Base-by-base conservation (phyloP, 148 eudicot genomes). In the Limonium bicolor region DNA sequence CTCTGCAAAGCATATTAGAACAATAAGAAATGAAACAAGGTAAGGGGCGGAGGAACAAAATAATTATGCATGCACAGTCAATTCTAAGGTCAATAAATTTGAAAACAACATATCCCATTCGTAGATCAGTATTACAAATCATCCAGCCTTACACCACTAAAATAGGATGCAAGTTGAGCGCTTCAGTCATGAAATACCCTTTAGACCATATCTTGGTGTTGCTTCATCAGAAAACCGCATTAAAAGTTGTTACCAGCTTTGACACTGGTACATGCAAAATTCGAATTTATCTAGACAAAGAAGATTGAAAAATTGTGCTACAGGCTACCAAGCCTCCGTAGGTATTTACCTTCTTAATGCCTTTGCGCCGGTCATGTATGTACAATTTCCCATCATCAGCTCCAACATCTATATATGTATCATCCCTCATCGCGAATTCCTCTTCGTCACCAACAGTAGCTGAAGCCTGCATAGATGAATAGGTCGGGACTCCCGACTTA, bases 371-470 rank as follows among this genome's bases (percentile, higher is more conserved):
- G 11, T 43, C 48, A 13, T 43, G 48, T 1, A 43, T 23, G 16
- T 43, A 43, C 30, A 43, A 20, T 14, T 24, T 21, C 48, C 48
- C 24, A 43, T 43, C 48, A 43, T 14, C 15, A n/a, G n/a, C n/a
- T 5, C 48, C 48, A 25, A 43, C 48, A 14, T 43, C 48, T 24
- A 43, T 43, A 10, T 23, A 43, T n/a, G 30, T 24, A n/a, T n/a
- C n/a, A n/a, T n/a, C n/a, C n/a, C n/a, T n/a, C n/a, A n/a, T n/a
- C n/a, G n/a, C n/a, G n/a, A n/a, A n/a, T n/a, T n/a, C n/a, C n/a
- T n/a, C n/a, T n/a, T n/a, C n/a, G n/a, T n/a, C n/a, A 25, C 16
- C 48, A 43, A 25, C 48, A 14, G 13, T 43, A 2, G 14, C 29
- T 2, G 29, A 12, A 43, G 48, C 30, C 11, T 43, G 48, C 14